Base-by-base conservation (phyloP, 2,329 filamentous ascomycete species). In the Aulographum hederae region DNA sequence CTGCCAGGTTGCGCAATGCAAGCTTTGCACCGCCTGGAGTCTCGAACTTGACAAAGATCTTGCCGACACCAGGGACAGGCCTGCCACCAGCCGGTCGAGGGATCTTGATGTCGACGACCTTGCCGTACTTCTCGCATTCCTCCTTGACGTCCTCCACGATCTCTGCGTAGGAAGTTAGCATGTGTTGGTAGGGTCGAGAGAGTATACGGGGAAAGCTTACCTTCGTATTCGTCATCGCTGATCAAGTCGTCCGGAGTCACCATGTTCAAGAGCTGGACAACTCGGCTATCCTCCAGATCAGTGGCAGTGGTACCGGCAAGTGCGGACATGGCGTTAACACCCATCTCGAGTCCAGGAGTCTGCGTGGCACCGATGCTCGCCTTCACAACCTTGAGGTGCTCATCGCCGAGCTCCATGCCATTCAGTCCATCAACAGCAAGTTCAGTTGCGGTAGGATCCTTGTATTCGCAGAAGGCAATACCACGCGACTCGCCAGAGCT, bases 41-140 rank as follows among this genome's bases (percentile, higher is more conserved):
- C 40, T 89, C 80, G 48, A 82, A 98, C 53, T 94, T 95, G 60
- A 98, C 76, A 51, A 77, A 98, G 43, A 99, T 95, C 65, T 95
- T 98, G 50, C 89, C 89, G 15, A 98, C 84, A 29, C 89, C 89
- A 18, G 81, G 70, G 15, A 77, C 80, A 50, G 89, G 78, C 44
- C 84, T 73, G 52, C 74, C 80, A 43, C 80, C 79, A 15, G 70
- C 73, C 2, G 89, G 86, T 37, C 89, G 71, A 4, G 89, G 89
- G 36, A 98, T 76, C 62, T 98, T 98, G 54, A 95, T 61, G n/a
- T 84, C 79, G 26, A 84, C 41, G 18, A 99, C 69, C 31, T 65
- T 67, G 38, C 91, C 89, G 48, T 78, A 98, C 54, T 98, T 98
- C 46, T 67, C 60, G 57, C 89, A 95, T 49, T 99, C 89, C 32